phyloP scores from a whole-genome alignment of 2,329 filamentous ascomycete species.

The Botrytis fragariae region DNA sequence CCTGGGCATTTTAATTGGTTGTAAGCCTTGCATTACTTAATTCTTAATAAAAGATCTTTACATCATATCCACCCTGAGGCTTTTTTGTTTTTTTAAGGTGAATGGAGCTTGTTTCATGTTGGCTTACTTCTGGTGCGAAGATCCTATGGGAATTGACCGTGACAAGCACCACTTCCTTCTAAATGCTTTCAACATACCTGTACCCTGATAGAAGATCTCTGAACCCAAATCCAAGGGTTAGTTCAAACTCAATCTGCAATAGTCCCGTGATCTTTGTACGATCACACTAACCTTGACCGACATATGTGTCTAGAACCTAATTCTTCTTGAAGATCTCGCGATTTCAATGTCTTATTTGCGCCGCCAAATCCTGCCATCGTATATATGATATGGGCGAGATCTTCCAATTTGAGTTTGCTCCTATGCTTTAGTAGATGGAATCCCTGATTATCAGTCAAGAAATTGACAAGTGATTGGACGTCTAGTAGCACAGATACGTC shows the following conservation, averaged over 20 bases:
- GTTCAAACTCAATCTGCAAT: neutral
- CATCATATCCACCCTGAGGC: neutral
- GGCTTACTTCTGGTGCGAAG: neutral
- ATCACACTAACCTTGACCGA: neutral
- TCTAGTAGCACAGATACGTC: neutral
- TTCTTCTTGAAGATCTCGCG: neutral
- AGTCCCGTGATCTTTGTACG: neutral
- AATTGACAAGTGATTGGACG: neutral
- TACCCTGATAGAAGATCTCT: neutral
- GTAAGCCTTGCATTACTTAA: conserved; percentile 2
- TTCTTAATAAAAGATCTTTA: conserved; percentile 10
- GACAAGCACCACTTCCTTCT: neutral
- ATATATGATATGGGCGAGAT: neutral
- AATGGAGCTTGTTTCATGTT: neutral
- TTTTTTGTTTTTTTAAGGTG: neutral
- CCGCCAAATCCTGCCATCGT: neutral
- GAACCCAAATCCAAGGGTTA: neutral
- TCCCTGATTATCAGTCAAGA: neutral
- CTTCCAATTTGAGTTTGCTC: neutral
- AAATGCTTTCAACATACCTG: neutral
- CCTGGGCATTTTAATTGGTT: neutral
- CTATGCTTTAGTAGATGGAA: neutral
- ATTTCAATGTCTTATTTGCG: neutral
- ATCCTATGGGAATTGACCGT: neutral
- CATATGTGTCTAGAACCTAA: neutral